phyloP scores from a whole-genome alignment of 805 yeast genomes.

The Cyberlindnera petersonii region DNA sequence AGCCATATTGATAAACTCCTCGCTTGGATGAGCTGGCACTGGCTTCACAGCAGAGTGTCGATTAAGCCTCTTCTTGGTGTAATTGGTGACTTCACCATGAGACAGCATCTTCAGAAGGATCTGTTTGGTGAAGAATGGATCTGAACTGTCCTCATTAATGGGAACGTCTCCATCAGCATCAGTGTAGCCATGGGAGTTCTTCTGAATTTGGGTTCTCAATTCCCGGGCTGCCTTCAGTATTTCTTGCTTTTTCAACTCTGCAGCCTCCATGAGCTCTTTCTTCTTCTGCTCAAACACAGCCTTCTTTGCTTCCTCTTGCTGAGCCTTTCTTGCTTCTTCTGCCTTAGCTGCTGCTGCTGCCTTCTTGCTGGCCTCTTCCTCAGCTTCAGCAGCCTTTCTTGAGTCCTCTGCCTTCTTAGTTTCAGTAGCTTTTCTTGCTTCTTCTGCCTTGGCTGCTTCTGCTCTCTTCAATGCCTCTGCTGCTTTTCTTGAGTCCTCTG shows the following conservation, averaged over 20 bases:
- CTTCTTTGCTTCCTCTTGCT: background rate
- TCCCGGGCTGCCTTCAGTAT: background rate
- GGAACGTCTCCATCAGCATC: background rate
- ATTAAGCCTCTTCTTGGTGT: constrained; percentile 10
- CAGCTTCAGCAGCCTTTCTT: no score
- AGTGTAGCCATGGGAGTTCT: background rate
- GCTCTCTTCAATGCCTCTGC: no score
- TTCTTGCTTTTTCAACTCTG: background rate
- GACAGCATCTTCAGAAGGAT: constrained; percentile 9
- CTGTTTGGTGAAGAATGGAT: constrained; percentile 8
- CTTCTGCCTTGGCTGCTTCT: no score
- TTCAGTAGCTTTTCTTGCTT: background rate
- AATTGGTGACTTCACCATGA: constrained; percentile 8
- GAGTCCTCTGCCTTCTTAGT: background rate
- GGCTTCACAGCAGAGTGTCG: constrained; percentile 8
- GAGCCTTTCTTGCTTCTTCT: background rate
- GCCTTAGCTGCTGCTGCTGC: no score
- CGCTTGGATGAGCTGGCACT: constrained; percentile 1
- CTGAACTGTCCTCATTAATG: background rate
- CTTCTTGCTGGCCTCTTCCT: no score
- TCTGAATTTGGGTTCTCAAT: background rate
- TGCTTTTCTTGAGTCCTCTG: no score
- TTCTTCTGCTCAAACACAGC: background rate
- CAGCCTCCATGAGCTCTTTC: background rate
- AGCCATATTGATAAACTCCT: constrained; percentile 6